Evolutionary conservation across 495 filamentous ascomycete genomes (phyloP), one percentile per base, ranked within the genome.

Genomic region (Darksidea phi): DNA sequence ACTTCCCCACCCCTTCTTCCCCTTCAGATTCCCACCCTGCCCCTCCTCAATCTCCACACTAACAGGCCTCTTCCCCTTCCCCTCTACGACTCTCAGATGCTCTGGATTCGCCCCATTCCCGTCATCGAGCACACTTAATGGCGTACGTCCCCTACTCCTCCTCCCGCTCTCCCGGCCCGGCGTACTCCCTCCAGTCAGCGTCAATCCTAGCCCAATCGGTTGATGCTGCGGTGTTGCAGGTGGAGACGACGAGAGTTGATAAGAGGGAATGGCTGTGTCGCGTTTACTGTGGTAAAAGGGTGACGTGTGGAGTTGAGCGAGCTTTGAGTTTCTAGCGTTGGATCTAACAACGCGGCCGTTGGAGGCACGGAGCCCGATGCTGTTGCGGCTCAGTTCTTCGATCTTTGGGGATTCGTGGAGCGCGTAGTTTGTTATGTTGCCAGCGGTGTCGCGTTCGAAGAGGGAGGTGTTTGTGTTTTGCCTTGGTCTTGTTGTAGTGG

Each of bases 371-470:
- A 51, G 1, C 0, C 60, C 46, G 38, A 56, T 63, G 18, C 18
- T 25, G 17, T 41, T 42, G 20, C 34, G 43, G 26, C 23, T 43
- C 18, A 63, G 32, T 45, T 63, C 52, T 37, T 63, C 43, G 23
- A 57, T 63, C 20, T 15, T 42, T 17, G 60, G 60, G 3, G 49
- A 53, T 47, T 63, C 45, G 28, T 50, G 45, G 17, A 57, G 20
- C 1, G 24, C 60, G 45, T 63, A 63, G 47, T 59, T 34, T 20
- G 41, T 4, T 23, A 64, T 43, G 26, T 59, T 64, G 2, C 61
- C 61, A 13, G 45, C 32, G 23, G 12, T 2, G 48, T 58, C 48
- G 23, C 55, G 15, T n/a, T 13, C 13, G 54, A 59, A 37, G 24
- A 17, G 26, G 13, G 32, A 54, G 45, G 21, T 15, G 4, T 32